A percentile compares a stretch with the other conserved stretches of the same genome.
phyloP scores from a whole-genome alignment of 129 eudicot genomes.

The Flaveria bidentis region DNA sequence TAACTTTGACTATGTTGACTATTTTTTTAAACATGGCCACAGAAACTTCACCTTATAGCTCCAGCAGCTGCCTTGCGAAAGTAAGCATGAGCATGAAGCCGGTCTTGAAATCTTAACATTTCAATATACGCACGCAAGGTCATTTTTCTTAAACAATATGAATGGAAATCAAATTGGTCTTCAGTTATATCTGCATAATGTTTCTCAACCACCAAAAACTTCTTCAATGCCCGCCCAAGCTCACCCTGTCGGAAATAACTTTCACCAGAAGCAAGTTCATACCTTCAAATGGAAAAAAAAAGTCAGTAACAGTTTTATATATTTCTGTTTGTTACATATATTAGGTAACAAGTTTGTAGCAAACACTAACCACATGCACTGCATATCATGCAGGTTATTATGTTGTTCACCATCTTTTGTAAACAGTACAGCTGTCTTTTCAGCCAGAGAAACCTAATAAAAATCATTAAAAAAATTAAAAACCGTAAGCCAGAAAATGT shows the following conservation, averaged over 20 bases:
- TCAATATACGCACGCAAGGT: slow-evolving; percentile 91
- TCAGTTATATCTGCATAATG: slow-evolving; percentile 97
- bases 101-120: slow-evolving; percentile 89
- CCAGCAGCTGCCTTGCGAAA: slow-evolving; percentile 96
- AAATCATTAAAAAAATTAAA: slow-evolving; percentile 16
- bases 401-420: slow-evolving; percentile 99
- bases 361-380: slow-evolving; percentile 96
- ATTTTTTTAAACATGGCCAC: neutral
- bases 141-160: slow-evolving; percentile 98
- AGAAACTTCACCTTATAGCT: slow-evolving; percentile 70
- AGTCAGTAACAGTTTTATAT: slow-evolving; percentile 1
- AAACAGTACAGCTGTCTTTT: slow-evolving; percentile 92
- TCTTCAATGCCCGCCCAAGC: slow-evolving; percentile 90
- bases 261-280: slow-evolving; percentile 97
- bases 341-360: slow-evolving; percentile 17
- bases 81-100: slow-evolving; percentile 88
- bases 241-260: slow-evolving; percentile 95
- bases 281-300: slow-evolving; percentile 50
- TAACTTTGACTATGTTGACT: neutral
- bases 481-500: neutral
- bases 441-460: slow-evolving; percentile 79
- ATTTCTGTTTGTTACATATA: neutral
- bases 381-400: slow-evolving; percentile 96
- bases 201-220: slow-evolving; percentile 87
- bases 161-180: slow-evolving; percentile 97